Percentiles rank a stretch among this genome's conserved stretches.
Conservation (phyloP, 2,329 filamentous ascomycete species). For the Penicillium decumbens region DNA sequence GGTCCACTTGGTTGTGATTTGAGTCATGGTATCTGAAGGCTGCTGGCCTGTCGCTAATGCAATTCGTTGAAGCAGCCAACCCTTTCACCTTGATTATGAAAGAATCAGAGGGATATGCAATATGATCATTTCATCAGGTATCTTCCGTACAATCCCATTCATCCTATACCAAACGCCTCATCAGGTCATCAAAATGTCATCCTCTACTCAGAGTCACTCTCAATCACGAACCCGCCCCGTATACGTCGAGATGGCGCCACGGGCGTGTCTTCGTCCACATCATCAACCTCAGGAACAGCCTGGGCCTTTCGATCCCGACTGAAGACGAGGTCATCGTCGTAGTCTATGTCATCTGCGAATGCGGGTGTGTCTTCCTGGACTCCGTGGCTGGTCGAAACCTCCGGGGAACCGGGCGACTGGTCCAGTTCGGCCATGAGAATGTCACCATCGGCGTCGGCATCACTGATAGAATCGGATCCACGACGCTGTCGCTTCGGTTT, state of each 20-base stretch:
- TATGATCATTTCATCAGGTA: slow-evolving; percentile 5
- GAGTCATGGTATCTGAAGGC: no score
- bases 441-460: slow-evolving; percentile 29
- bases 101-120: not conserved
- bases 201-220: slow-evolving; percentile 42
- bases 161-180: slow-evolving; percentile 21
- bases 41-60: no score
- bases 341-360: slow-evolving; percentile 29
- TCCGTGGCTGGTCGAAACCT: slow-evolving; percentile 15
- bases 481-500: slow-evolving; percentile 31
- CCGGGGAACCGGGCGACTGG: slow-evolving; percentile 16
- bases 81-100: no score
- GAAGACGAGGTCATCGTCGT: slow-evolving; percentile 35
- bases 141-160: slow-evolving; percentile 3
- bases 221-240: slow-evolving; percentile 41
- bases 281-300: slow-evolving; percentile 12
- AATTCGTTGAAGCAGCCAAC: no score
- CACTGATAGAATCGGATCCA: slow-evolving; percentile 15
- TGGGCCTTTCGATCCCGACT: slow-evolving; percentile 24
- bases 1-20: no score
- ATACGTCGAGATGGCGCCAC: slow-evolving; percentile 33
- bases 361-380: slow-evolving; percentile 21
- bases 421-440: slow-evolving; percentile 29
- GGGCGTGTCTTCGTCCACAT: slow-evolving; percentile 30
- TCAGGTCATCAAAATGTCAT: slow-evolving; percentile 22